Conservation (phyloP, 2,329 filamentous ascomycete species). For the Parafenestella ontariensis region DNA sequence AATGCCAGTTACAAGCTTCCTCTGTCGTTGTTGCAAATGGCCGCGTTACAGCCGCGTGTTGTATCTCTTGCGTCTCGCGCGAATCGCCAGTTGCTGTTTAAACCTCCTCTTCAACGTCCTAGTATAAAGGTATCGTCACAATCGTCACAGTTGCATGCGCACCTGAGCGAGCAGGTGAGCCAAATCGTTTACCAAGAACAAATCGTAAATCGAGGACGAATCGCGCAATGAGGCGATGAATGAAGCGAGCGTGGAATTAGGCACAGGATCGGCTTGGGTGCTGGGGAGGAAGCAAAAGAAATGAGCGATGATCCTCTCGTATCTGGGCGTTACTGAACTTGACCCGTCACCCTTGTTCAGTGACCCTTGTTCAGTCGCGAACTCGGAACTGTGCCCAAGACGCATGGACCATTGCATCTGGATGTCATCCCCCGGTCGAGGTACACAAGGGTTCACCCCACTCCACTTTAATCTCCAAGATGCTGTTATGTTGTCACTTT, state of each 20-base stretch:
- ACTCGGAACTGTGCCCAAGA: background rate
- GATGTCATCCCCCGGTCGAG: background rate
- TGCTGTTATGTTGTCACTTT: too few species aligned
- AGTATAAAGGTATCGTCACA: background rate
- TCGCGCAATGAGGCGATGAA: background rate
- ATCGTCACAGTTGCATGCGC: background rate
- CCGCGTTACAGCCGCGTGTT: background rate
- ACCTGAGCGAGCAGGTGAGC: background rate
- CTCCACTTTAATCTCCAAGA: background rate
- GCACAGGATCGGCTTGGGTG: background rate
- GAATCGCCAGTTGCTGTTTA: background rate
- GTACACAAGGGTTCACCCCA: background rate
- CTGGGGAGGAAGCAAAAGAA: background rate
- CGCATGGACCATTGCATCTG: background rate
- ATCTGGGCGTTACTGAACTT: background rate
- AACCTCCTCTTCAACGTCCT: background rate
- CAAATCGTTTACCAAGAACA: background rate
- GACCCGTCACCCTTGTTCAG: background rate
- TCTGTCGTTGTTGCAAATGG: background rate
- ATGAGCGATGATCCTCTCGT: conserved; percentile 2
- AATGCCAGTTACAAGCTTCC: background rate
- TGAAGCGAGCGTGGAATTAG: background rate
- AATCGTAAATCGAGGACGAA: background rate
- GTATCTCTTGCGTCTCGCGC: background rate
- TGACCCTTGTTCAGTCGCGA: too few species aligned